Evolutionary conservation across 129 eudicot genomes (phyloP).

Genomic region (Helianthus tuberosus): DNA sequence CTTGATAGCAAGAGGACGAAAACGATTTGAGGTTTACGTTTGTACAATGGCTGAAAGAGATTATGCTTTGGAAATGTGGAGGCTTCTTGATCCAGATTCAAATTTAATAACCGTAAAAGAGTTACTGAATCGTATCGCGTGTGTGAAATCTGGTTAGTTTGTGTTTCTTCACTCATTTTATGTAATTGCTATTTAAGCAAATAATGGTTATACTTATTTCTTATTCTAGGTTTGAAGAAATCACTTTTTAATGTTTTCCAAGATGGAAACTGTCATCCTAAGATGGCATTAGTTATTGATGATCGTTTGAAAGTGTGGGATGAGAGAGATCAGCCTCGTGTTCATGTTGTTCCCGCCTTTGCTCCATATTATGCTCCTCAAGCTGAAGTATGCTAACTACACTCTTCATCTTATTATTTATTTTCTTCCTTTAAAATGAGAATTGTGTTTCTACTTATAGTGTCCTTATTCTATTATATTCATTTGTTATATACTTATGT

Average conservation of each 20-base stretch:
- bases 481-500: conserved; percentile 2
- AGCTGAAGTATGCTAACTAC: conserved; percentile 72
- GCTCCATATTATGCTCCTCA: conserved; percentile 99
- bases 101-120: conserved; percentile 77
- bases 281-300: conserved; percentile 95
- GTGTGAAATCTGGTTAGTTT: conserved; percentile 87
- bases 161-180: neutral
- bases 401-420: neutral
- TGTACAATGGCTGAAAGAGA: conserved; percentile 99
- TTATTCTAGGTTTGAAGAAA: conserved; percentile 72
- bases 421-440: neutral
- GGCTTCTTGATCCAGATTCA: conserved; percentile 98
- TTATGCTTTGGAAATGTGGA: conserved; percentile 99
- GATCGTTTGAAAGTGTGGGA: conserved; percentile 99
- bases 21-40: conserved; percentile 98
- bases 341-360: conserved; percentile 99
- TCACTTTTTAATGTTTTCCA: conserved; percentile 90
- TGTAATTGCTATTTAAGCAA: conserved; percentile 1
- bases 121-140: conserved; percentile 75
- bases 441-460: conserved; percentile 14
- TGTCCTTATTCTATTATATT: conserved; percentile 22
- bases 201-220: conserved; percentile 1
- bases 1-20: conserved; percentile 96
- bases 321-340: conserved; percentile 98
- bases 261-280: conserved; percentile 93